These are phyloP conservation scores for Leishmania arabica DNA, from an alignment of 208 protist species.

Conservation along the genomic window DNA sequence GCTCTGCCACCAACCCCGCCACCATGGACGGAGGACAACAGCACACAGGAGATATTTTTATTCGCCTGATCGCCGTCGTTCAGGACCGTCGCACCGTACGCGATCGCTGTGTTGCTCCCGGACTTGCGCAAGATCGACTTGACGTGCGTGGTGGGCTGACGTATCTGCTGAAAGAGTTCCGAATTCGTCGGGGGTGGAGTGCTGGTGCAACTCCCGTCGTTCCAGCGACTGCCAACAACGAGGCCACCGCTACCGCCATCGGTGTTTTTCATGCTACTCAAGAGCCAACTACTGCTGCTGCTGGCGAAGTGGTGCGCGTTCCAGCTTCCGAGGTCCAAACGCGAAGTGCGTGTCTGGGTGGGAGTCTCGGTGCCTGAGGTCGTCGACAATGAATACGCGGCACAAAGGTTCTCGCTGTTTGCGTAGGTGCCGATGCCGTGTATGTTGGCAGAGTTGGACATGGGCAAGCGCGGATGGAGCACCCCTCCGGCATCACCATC, in stretches of 20 bases:
- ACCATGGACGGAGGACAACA: slow-evolving; percentile 10
- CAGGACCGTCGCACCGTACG: not conserved
- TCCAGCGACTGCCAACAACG: not conserved
- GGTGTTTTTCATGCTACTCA: slow-evolving; percentile 1
- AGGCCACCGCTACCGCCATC: not conserved
- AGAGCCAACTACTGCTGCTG: slow-evolving; percentile 5
- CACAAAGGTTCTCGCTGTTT: not conserved
- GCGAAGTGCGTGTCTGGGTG: not conserved
- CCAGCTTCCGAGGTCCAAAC: not conserved
- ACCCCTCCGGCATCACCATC: not conserved
- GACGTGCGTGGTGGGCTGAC: slow-evolving; percentile 17
- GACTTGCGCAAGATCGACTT: slow-evolving; percentile 30
- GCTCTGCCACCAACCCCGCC: not conserved
- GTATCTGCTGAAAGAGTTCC: slow-evolving; percentile 29
- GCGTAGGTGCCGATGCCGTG: not conserved
- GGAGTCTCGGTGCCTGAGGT: not conserved
- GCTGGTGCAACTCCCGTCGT: not conserved
- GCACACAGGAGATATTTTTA: slow-evolving; percentile 9
- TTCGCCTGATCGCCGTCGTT: not conserved
- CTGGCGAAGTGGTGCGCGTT: not conserved
- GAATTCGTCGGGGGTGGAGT: slow-evolving; percentile 14
- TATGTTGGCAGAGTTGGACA: not conserved
- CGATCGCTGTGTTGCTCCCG: not conserved
- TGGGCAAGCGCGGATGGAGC: not conserved
- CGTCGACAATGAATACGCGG: not conserved